Evolutionary conservation across 192 early-diverging fungal species (phyloP).

Genomic region (Chytriomyces sp.): DNA sequence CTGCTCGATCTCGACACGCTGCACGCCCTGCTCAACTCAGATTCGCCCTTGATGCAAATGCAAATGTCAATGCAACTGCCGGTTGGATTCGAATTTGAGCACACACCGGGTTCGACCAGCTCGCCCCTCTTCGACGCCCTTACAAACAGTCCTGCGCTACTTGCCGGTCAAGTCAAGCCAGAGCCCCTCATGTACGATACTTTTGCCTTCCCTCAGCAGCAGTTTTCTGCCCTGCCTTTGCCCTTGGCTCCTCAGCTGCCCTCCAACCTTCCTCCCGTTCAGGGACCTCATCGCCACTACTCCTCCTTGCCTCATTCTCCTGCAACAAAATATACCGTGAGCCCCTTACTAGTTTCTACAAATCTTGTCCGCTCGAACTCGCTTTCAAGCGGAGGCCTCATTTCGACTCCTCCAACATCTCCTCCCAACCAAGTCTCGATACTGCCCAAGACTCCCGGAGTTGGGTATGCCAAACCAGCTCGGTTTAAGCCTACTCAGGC

Average conservation of each 20-base stretch:
- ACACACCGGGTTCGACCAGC: too few species aligned
- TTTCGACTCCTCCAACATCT: background rate
- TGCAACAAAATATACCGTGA: background rate
- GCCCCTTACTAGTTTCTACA: background rate
- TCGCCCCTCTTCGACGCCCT: background rate
- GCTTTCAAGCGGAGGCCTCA: background rate
- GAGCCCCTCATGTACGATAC: too few species aligned
- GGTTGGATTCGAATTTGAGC: too few species aligned
- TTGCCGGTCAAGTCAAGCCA: background rate
- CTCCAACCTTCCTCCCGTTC: background rate
- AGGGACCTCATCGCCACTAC: background rate
- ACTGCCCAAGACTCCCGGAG: background rate
- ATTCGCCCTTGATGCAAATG: background rate
- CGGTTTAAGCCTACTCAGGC: conserved; percentile 19
- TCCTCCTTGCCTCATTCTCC: background rate
- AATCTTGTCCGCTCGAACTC: background rate
- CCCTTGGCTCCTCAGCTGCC: background rate
- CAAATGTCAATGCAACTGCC: too few species aligned
- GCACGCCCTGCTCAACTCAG: background rate
- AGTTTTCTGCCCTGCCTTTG: background rate
- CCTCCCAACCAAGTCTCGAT: background rate
- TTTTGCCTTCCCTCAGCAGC: too few species aligned
- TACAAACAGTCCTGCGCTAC: background rate
- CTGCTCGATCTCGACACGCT: background rate
- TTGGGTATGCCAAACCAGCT: background rate